Evolutionary conservation across 2,329 filamentous ascomycete genomes (phyloP).

Genomic region (Aspergillus pseudoglaucus): DNA sequence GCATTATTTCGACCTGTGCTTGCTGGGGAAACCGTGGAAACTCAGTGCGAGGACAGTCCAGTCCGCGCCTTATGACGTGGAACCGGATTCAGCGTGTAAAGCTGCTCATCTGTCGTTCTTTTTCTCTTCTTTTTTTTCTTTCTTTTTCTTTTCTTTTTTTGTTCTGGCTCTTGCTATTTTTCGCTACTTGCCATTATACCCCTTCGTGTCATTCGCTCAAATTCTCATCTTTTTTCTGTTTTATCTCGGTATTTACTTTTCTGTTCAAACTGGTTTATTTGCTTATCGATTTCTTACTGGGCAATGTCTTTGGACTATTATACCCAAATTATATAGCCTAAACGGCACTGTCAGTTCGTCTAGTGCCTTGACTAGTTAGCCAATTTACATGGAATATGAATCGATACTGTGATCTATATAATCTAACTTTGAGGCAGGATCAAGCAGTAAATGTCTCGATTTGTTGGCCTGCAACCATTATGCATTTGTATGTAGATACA

Average conservation of each 20-base stretch:
- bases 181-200: slow-evolving; percentile 8
- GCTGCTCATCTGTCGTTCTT: background rate
- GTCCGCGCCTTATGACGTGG: too few relatives aligned
- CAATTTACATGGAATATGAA: background rate
- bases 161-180: background rate
- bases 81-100: too few relatives aligned
- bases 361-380: background rate
- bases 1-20: too few relatives aligned
- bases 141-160: background rate
- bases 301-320: too few relatives aligned
- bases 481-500: background rate
- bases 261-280: too few relatives aligned
- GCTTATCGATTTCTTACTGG: too few relatives aligned
- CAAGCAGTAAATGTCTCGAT: background rate
- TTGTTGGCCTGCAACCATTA: background rate
- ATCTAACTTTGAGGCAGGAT: background rate
- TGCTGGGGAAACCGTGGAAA: too few relatives aligned
- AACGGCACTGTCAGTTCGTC: too few relatives aligned
- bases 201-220: slow-evolving; percentile 3
- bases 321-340: too few relatives aligned
- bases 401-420: background rate
- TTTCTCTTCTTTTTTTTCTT: background rate
- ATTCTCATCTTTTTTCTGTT: background rate
- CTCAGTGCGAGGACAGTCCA: too few relatives aligned
- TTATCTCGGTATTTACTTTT: background rate